Evolutionary conservation across 169 alveolate genomes (phyloP).

Genomic region (Plasmodium reichenowi): DNA sequence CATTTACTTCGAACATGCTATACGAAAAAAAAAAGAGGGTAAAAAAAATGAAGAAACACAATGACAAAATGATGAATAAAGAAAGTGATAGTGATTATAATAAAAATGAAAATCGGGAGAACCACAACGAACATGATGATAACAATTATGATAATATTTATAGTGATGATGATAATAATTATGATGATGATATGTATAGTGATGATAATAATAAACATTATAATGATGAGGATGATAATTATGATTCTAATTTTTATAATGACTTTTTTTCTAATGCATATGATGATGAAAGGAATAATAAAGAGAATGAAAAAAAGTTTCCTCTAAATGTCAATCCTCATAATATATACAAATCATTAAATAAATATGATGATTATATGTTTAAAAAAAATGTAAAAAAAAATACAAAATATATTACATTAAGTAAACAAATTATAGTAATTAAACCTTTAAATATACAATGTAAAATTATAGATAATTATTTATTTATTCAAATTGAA

Average conservation of each 20-base stretch:
- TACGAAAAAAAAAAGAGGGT: constrained; percentile 6
- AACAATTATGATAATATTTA: constrained; percentile 16
- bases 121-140: constrained; percentile 7
- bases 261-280: constrained; percentile 10
- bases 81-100: background rate
- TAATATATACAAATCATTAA: constrained; percentile 26
- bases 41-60: background rate
- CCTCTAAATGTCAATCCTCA: constrained; percentile 30
- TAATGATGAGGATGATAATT: constrained; percentile 24
- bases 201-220: background rate
- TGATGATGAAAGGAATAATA: constrained; percentile 9
- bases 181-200: background rate
- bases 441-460: constrained; percentile 36
- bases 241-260: constrained; percentile 14
- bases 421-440: constrained; percentile 28
- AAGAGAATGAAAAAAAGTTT: constrained; percentile 22
- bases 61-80: background rate
- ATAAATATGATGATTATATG: constrained; percentile 46
- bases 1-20: constrained; percentile 23
- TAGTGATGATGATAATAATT: background rate
- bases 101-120: background rate
- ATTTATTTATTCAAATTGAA: constrained; percentile 31
- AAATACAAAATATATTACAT: constrained; percentile 8
- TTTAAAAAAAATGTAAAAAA: constrained; percentile 15
- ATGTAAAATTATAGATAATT: constrained; percentile 33